Evolutionary conservation across 768 basidiomycete genomes (phyloP).

Genomic region (Collybiopsis confluens): DNA sequence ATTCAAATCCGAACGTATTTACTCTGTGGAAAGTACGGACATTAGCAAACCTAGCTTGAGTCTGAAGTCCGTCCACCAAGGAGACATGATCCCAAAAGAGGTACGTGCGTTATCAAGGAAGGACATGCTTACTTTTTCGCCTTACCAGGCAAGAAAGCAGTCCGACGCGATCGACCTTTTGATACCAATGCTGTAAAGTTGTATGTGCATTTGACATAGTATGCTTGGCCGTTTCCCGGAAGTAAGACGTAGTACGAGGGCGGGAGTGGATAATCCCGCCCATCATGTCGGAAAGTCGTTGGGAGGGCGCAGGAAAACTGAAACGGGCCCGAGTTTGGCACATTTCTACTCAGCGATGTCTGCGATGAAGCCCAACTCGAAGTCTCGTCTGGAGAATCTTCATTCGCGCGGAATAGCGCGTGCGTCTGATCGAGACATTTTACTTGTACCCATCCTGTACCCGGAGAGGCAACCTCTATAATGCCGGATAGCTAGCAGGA

Average conservation of each 20-base stretch:
- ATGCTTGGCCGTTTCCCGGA: not conserved
- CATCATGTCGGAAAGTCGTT: not conserved
- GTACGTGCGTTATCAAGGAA: too few species aligned
- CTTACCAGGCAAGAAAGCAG: conserved; percentile 4
- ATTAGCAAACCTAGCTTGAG: too few species aligned
- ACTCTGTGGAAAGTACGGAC: too few species aligned
- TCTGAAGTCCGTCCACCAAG: too few species aligned
- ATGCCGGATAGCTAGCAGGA: not conserved
- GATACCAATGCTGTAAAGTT: not conserved
- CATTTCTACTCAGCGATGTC: too few species aligned
- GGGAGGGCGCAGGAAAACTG: conserved; percentile 2
- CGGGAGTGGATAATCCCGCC: not conserved
- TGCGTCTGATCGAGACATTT: not conserved
- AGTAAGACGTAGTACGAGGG: conserved; percentile 4
- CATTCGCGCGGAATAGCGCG: not conserved
- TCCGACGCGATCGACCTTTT: not conserved
- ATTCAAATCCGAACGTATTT: not conserved
- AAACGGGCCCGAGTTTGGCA: too few species aligned
- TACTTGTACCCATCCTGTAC: not conserved
- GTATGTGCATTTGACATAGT: conserved; percentile 8
- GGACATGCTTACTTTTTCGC: not conserved
- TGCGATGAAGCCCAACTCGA: too few species aligned
- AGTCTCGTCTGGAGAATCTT: too few species aligned
- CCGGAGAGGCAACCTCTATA: not conserved
- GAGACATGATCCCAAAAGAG: not conserved